Conservation (phyloP, 805 yeast species). For the Candida vaughaniae region DNA sequence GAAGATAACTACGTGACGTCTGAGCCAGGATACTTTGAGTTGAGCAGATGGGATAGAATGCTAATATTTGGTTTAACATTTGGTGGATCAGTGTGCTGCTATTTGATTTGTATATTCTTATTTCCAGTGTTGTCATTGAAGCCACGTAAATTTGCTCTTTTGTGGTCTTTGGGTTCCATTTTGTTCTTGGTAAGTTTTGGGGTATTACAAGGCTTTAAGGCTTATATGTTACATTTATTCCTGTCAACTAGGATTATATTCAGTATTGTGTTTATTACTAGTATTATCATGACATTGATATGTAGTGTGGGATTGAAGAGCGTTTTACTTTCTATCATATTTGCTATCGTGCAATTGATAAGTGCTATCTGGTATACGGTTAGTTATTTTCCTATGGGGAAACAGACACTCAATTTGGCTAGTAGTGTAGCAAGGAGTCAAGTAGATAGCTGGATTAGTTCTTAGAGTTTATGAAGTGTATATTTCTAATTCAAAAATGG, state of each 20-base stretch:
- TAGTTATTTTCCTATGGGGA: slow-evolving; percentile 48
- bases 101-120: slow-evolving; percentile 41
- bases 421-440: slow-evolving; percentile 43
- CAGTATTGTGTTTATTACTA: slow-evolving; percentile 36
- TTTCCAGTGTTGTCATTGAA: slow-evolving; percentile 43
- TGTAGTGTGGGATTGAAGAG: slow-evolving; percentile 36
- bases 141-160: slow-evolving; percentile 46
- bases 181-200: slow-evolving; percentile 48
- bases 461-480: slow-evolving; percentile 13
- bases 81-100: slow-evolving; percentile 42
- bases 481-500: slow-evolving; percentile 1
- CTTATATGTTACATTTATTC: slow-evolving; percentile 41
- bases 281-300: slow-evolving; percentile 40
- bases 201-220: slow-evolving; percentile 41
- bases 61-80: slow-evolving; percentile 43
- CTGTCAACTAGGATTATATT: slow-evolving; percentile 42
- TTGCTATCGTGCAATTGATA: slow-evolving; percentile 40
- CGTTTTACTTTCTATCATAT: slow-evolving; percentile 37
- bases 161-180: slow-evolving; percentile 48
- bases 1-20: slow-evolving; percentile 43
- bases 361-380: slow-evolving; percentile 47
- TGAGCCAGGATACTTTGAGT: slow-evolving; percentile 43
- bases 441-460: slow-evolving; percentile 43
- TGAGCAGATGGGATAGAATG: slow-evolving; percentile 48
- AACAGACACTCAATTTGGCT: slow-evolving; percentile 42